Percentiles rank a stretch among this genome's conserved stretches.
These are phyloP conservation scores for Solanum pinnatisectum DNA, from an alignment of 257 asterid species.

Conservation along the genomic window DNA sequence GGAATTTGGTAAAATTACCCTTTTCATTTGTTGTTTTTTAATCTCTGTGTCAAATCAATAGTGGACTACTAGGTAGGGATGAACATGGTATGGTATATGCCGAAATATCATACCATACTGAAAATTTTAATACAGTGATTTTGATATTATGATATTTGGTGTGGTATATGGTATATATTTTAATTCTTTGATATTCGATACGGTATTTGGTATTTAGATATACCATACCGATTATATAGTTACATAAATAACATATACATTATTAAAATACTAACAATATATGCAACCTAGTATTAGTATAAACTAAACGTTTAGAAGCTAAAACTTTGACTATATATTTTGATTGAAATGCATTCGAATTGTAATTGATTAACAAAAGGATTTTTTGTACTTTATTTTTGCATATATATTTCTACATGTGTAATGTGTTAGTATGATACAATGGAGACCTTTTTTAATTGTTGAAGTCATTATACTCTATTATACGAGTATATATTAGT, in stretches of 20 bases:
- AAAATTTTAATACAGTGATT: too few relatives aligned
- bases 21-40: background rate
- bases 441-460: too few relatives aligned
- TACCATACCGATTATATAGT: background rate
- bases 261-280: too few relatives aligned
- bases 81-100: background rate
- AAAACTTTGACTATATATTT: too few relatives aligned
- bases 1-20: background rate
- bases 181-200: too few relatives aligned
- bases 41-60: fast-evolving
- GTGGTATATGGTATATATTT: background rate
- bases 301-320: background rate
- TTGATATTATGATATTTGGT: background rate
- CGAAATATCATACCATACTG: background rate
- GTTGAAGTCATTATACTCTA: background rate
- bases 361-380: background rate
- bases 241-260: background rate
- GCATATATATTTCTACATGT: background rate
- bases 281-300: background rate
- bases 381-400: background rate
- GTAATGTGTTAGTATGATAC: background rate
- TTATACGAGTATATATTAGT: background rate
- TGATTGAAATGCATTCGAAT: background rate
- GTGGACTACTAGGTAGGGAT: background rate
- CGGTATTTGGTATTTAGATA: background rate